A percentile compares a stretch with the other conserved stretches of the same genome.
phyloP scores from a whole-genome alignment of 495 filamentous ascomycete genomes.

The Annulohypoxylon stygium region DNA sequence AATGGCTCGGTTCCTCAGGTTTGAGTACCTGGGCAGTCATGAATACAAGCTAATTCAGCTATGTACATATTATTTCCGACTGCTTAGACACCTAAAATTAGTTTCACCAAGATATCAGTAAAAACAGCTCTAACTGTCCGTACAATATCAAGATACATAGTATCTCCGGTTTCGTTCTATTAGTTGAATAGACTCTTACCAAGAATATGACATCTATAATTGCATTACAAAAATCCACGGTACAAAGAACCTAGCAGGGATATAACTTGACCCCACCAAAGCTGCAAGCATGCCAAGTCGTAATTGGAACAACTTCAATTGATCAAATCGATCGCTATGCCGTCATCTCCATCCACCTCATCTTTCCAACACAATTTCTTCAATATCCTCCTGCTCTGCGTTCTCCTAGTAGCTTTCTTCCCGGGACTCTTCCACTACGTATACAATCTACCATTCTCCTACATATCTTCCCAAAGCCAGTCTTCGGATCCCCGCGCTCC shows the following conservation, averaged over 20 bases:
- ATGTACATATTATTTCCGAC: slow-evolving; percentile 48
- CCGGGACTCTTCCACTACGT: slow-evolving; percentile 66
- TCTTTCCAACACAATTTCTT: slow-evolving; percentile 46
- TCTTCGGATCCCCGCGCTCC: slow-evolving; percentile 33
- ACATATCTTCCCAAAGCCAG: slow-evolving; percentile 46
- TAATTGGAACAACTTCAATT: slow-evolving; percentile 14
- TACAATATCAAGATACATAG: not conserved
- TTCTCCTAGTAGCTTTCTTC: slow-evolving; percentile 69
- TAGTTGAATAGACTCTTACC: not conserved
- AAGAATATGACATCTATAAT: slow-evolving; percentile 9
- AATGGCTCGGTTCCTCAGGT: slow-evolving; percentile 14
- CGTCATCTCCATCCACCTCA: slow-evolving; percentile 46
- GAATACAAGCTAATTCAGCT: slow-evolving; percentile 30
- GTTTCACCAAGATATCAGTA: slow-evolving; percentile 12
- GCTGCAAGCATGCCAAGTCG: slow-evolving; percentile 25
- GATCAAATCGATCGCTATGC: slow-evolving; percentile 38
- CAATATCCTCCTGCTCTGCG: slow-evolving; percentile 61
- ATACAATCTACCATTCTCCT: slow-evolving; percentile 57
- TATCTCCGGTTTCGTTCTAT: not conserved
- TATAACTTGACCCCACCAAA: slow-evolving; percentile 34
- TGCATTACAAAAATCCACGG: slow-evolving; percentile 25
- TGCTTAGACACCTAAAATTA: slow-evolving; percentile 40
- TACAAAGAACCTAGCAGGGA: not conserved
- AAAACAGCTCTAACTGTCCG: not conserved
- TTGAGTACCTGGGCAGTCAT: not conserved